Percentiles rank a stretch among this genome's conserved stretches.
phyloP scores from a whole-genome alignment of 2,329 filamentous ascomycete genomes.

The Fusarium sp. region DNA sequence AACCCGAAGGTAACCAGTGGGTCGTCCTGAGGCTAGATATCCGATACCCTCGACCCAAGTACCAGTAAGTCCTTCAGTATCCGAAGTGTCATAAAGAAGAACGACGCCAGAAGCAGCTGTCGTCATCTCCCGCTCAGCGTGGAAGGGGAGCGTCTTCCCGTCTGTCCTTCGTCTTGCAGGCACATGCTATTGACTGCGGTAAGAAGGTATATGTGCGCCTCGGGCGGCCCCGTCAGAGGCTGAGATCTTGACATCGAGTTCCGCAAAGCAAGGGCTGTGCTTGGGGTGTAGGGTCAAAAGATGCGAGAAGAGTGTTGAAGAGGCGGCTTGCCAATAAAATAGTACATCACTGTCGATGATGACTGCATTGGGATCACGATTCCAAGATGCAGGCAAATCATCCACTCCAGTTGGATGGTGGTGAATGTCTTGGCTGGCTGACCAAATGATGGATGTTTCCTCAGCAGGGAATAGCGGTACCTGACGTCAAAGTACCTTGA shows the following conservation, averaged over 20 bases:
- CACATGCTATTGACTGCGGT: not conserved
- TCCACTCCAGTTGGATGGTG: constrained; percentile 1
- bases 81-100: not conserved
- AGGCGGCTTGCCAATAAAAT: constrained; percentile 14
- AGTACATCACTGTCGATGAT: constrained; percentile 16
- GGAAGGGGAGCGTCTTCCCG: constrained; percentile 11
- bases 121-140: constrained; percentile 27
- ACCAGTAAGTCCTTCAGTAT: constrained; percentile 6
- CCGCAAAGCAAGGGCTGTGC: not conserved
- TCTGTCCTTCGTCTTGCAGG: constrained; percentile 11
- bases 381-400: constrained; percentile 21
- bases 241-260: not conserved
- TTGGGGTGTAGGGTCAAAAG: constrained; percentile 2
- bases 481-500: constrained; percentile 32
- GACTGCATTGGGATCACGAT: constrained; percentile 25
- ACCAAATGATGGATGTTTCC: constrained; percentile 27
- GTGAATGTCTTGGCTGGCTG: constrained; percentile 17
- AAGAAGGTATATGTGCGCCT: not conserved
- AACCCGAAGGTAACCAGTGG: constrained; percentile 18
- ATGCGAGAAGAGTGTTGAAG: not conserved
- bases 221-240: constrained; percentile 8
- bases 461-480: constrained; percentile 19
- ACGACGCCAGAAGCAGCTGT: constrained; percentile 22
- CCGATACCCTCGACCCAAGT: constrained; percentile 14
- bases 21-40: constrained; percentile 9